Evolutionary conservation across 2,329 filamentous ascomycete species (phyloP).

Genomic region (Escovopsis weberi): DNA sequence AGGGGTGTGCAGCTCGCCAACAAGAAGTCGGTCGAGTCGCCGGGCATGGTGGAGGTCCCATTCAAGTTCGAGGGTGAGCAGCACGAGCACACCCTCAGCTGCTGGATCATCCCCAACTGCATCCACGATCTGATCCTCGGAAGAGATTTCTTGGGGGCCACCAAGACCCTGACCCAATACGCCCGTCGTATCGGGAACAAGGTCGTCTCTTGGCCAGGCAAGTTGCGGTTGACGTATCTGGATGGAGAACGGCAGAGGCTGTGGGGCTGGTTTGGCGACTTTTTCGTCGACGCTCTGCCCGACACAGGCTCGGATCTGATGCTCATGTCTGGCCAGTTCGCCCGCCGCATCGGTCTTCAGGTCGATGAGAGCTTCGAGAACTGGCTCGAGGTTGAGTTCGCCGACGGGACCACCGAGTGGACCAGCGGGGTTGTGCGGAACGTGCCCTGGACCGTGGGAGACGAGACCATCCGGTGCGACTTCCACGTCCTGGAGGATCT

Average conservation of each 20-base stretch:
- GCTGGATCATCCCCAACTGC: conserved; percentile 1
- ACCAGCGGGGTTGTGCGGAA: conserved; percentile 4
- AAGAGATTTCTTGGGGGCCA: conserved; percentile 1
- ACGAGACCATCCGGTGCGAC: conserved; percentile 1
- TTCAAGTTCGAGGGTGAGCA: conserved; percentile 1
- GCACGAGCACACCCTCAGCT: neutral
- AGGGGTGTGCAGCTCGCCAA: neutral
- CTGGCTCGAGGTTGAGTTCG: conserved; percentile 1
- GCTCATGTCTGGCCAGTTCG: conserved; percentile 4
- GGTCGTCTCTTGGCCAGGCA: neutral
- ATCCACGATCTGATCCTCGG: conserved; percentile 2
- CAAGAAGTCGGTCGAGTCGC: neutral
- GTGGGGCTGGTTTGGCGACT: conserved; percentile 2
- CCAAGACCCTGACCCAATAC: conserved; percentile 1
- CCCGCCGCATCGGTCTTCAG: conserved; percentile 2
- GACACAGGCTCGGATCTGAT: conserved; percentile 5
- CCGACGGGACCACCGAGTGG: conserved; percentile 1
- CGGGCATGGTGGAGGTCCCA: neutral
- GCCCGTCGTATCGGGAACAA: neutral
- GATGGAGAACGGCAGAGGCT: conserved; percentile 1
- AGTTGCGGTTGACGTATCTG: neutral
- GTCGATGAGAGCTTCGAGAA: neutral
- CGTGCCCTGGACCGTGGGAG: neutral
- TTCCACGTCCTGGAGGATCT: conserved; percentile 4
- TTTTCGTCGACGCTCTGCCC: conserved; percentile 1